Evolutionary conservation across 2,329 filamentous ascomycete genomes (phyloP), one percentile per base, ranked within the genome.

Genomic region (Annulohypoxylon truncatum): DNA sequence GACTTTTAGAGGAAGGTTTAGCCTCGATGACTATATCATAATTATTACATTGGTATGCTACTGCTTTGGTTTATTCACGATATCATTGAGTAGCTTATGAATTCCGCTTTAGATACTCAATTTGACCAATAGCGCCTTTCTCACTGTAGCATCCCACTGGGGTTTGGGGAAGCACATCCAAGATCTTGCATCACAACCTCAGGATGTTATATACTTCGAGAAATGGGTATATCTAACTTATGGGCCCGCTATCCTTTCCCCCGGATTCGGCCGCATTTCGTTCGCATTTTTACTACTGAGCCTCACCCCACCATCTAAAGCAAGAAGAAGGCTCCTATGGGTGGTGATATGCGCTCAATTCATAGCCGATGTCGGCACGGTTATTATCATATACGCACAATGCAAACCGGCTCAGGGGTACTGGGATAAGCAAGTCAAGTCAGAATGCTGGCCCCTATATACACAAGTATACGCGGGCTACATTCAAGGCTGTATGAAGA

Each of bases 221-320:
- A 71, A 71, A 40, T 71, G 63, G 63, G 61, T 68, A 10, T 67
- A 57, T 15, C 18, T 71, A 0, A 61, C 60, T 31, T 63, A 71
- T 24, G 33, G 61, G 3, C 66, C 66, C 10, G 59, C 66, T 9
- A 71, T 69, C 31, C 52, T 71, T 51, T 61, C 59, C 4, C 54
- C 60, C 1, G 63, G 63, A 3, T 69, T 67, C n/a, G 66, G 62
- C 22, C 63, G 66, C 4, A 71, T 71, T 29, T 69, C 68, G 4
- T 71, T 44, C 28, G 68, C 66, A 9, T 54, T 64, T 22, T 54
- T 71, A 2, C 58, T 71, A 5, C 42, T 71, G 12, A 46, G 24
- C 20, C 52, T 71, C 4, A 54, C 51, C 0, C 60, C 63, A 2
- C 63, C 68, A 3, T 48, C 56, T 0, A 62, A 22, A 28, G 10